A percentile compares a stretch with the other conserved stretches of the same genome.
phyloP scores from a whole-genome alignment of 208 protist species.

The Leishmania major region DNA sequence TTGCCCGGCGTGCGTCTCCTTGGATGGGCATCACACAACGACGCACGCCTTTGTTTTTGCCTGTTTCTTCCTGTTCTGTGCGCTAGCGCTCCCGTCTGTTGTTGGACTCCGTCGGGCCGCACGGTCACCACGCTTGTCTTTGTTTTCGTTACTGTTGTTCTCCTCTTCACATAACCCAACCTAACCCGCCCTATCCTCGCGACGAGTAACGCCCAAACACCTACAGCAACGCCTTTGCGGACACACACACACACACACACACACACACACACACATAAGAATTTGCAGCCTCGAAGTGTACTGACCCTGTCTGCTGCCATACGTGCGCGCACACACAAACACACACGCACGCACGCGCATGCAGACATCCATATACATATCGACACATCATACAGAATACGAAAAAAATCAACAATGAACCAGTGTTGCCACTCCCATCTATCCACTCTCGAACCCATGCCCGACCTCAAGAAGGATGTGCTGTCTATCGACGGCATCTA shows the following conservation, averaged over 20 bases:
- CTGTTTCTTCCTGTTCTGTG: no score
- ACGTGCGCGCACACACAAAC: not conserved
- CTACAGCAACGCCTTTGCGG: not conserved
- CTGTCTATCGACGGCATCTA: slow-evolving; percentile 78
- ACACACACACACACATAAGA: not conserved
- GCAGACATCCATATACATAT: not conserved
- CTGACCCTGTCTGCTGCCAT: not conserved
- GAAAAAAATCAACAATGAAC: not conserved
- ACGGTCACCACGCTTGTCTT: not conserved
- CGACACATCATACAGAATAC: no score
- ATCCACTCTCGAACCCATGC: not conserved
- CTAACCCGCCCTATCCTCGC: not conserved
- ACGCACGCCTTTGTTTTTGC: no score
- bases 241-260: not conserved
- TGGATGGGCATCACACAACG: not conserved
- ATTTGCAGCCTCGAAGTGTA: not conserved
- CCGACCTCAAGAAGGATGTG: slow-evolving; percentile 45
- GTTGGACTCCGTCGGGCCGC: not conserved
- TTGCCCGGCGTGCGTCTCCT: not conserved
- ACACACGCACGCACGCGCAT: not conserved
- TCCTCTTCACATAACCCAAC: not conserved
- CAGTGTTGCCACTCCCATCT: not conserved
- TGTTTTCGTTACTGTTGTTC: not conserved
- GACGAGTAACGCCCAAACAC: not conserved
- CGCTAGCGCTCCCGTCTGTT: not conserved